These are phyloP conservation scores for Monosporascus sp. DNA, from an alignment of 2,329 filamentous ascomycete species.

Conservation along the genomic window DNA sequence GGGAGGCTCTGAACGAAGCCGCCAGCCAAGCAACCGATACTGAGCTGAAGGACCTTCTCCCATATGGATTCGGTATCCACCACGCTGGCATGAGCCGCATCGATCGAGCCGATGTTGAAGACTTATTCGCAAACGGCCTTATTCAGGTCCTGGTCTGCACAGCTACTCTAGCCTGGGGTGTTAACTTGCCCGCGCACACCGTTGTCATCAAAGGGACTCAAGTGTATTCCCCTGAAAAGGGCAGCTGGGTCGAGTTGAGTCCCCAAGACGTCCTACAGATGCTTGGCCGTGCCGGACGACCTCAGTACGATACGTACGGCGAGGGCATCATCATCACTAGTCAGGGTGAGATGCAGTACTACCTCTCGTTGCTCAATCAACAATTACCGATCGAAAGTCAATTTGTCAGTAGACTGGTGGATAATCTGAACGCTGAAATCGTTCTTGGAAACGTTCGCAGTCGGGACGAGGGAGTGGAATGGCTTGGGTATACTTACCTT, in stretches of 20 bases:
- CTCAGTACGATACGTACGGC: conserved; percentile 95
- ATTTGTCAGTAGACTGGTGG: conserved; percentile 84
- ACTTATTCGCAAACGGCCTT: conserved; percentile 84
- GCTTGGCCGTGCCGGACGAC: conserved; percentile 93
- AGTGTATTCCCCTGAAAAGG: conserved; percentile 96
- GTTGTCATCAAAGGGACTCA: conserved; percentile 99
- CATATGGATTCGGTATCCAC: conserved; percentile 96
- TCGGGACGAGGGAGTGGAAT: conserved; percentile 95
- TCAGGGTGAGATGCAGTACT: conserved; percentile 92
- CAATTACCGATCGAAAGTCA: conserved; percentile 97
- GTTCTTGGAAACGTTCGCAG: conserved; percentile 89
- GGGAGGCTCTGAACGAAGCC: conserved; percentile 83
- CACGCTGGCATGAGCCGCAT: conserved; percentile 94
- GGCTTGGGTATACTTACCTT: conserved; percentile 96
- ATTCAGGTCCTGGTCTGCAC: conserved; percentile 96
- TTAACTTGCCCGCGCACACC: conserved; percentile 94
- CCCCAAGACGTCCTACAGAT: conserved; percentile 98
- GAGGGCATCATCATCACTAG: conserved; percentile 99
- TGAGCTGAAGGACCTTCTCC: conserved; percentile 88
- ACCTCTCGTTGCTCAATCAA: conserved; percentile 92
- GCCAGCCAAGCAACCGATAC: conserved; percentile 76
- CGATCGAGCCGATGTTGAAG: conserved; percentile 93
- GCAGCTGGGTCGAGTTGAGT: conserved; percentile 95
- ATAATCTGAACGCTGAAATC: conserved; percentile 94
- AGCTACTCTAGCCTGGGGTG: conserved; percentile 97